Base-by-base conservation (phyloP, 345 rosid species). In the Streptanthus diversifolius region DNA sequence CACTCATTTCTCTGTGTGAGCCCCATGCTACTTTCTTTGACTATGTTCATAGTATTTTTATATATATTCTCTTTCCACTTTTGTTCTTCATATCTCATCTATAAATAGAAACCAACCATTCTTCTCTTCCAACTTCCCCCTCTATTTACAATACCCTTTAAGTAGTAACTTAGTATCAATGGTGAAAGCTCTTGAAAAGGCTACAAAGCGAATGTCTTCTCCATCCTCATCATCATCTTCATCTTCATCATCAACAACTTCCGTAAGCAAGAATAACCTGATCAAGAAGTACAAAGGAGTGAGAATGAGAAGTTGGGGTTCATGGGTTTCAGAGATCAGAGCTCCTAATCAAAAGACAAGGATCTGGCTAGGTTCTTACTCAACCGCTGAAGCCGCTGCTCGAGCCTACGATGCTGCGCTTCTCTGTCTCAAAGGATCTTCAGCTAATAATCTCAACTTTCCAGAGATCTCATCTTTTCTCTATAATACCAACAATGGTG, bases 301-400 rank as follows among this genome's bases (percentile, higher is more conserved):
- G 33, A 85, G 98, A 76, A 93, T 91, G 98, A 91, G 99, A 56
- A 93, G 91, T 36, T 95, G 99, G 99, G 97, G 99, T 1, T 95
- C 99, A 0, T 95, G 97, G 97, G 99, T 95, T 2, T 89, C 99
- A 8, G 99, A 95, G 79, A 95, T 95, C 49, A 86, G 99, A 66
- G 95, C 99, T 40, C 99, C 99, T 18, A 95, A 91, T 71, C 96
- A 91, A 54, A 95, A 95, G 56, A 87, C 97, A 48, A 85, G 99
- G 71, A 91, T 95, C 63, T 95, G 99, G 99, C 79, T 95, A 45
- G 99, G 99, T 11, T 95, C 99, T 58, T 91, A 95, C 75, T 91
- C 97, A 29, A 95, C 96, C 0, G 71, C 99, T 10, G 99, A 91
- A 77, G 97, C 95, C 1, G 99, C 99, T 2, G 99, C 99, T 5